A percentile compares a stretch with the other conserved stretches of the same genome.
phyloP scores from a whole-genome alignment of 2,329 filamentous ascomycete species.

The Blastomyces emzantsi region DNA sequence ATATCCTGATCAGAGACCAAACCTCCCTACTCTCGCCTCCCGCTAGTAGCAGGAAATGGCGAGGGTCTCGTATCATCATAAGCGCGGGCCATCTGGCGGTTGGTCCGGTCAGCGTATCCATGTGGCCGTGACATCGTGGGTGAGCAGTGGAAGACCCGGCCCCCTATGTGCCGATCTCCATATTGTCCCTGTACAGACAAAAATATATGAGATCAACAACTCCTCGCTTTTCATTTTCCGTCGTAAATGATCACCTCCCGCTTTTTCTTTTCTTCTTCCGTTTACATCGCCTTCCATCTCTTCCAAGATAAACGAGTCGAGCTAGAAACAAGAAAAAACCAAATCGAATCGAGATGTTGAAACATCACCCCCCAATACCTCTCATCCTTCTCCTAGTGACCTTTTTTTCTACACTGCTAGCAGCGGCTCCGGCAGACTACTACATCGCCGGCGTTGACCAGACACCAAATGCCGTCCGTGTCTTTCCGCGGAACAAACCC shows the following conservation, averaged over 20 bases:
- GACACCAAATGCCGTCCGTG: slow-evolving; percentile 17
- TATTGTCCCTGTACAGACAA: background rate
- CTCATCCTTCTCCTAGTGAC: background rate
- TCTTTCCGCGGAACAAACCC: slow-evolving; percentile 16
- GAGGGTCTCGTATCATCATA: background rate
- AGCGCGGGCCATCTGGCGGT: background rate
- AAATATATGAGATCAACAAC: background rate
- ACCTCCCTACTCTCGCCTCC: background rate
- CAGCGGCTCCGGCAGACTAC: slow-evolving; percentile 13
- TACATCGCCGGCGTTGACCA: slow-evolving; percentile 18
- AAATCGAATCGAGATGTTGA: background rate
- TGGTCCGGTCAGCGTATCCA: background rate
- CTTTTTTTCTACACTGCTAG: slow-evolving; percentile 1
- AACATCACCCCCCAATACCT: background rate
- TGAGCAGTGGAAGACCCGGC: background rate
- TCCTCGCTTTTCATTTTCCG: background rate
- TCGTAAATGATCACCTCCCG: background rate
- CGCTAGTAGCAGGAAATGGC: background rate
- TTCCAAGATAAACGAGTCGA: background rate
- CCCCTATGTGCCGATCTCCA: background rate
- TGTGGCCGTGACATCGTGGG: background rate
- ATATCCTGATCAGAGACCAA: background rate
- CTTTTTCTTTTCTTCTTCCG: background rate
- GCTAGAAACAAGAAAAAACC: background rate
- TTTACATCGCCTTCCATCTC: background rate